Conservation (phyloP, 2,329 filamentous ascomycete species). For the Furcasterigmium furcatum region DNA sequence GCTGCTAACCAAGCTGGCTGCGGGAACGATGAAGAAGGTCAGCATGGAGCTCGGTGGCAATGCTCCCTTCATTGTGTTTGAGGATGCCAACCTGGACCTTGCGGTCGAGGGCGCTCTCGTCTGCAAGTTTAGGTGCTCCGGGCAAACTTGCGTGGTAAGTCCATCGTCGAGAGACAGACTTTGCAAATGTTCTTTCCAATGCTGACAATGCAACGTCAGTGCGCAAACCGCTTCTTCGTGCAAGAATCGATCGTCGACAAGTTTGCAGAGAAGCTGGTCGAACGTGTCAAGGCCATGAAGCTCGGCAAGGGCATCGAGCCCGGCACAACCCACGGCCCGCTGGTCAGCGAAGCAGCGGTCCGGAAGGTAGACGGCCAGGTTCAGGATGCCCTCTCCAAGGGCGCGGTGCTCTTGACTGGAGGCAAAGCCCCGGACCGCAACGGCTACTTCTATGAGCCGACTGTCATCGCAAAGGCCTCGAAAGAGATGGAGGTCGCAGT, state of each 20-base stretch:
- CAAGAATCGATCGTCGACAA: constrained; percentile 57
- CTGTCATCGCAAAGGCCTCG: constrained; percentile 64
- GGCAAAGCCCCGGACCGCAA: constrained; percentile 58
- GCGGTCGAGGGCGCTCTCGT: constrained; percentile 64
- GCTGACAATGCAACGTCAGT: not conserved
- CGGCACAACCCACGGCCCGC: constrained; percentile 55
- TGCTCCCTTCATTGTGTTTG: constrained; percentile 74
- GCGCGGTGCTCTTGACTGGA: constrained; percentile 54
- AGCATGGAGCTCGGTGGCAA: constrained; percentile 74
- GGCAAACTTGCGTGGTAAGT: constrained; percentile 63
- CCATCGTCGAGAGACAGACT: no score
- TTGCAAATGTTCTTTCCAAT: not conserved
- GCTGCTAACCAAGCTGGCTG: constrained; percentile 65
- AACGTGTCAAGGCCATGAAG: constrained; percentile 54
- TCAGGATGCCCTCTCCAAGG: constrained; percentile 57
- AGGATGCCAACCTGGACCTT: constrained; percentile 68
- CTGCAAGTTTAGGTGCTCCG: constrained; percentile 70
- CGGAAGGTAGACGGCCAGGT: constrained; percentile 61
- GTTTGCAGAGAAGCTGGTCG: constrained; percentile 46
- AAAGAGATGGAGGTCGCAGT: constrained; percentile 62
- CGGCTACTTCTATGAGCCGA: constrained; percentile 67
- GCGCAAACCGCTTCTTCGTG: constrained; percentile 59
- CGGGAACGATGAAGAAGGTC: constrained; percentile 68
- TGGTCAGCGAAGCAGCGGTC: constrained; percentile 64
- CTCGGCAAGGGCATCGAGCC: constrained; percentile 54